These are phyloP conservation scores for Leishmania gerbilli DNA, from an alignment of 208 protist species.

Conservation along the genomic window DNA sequence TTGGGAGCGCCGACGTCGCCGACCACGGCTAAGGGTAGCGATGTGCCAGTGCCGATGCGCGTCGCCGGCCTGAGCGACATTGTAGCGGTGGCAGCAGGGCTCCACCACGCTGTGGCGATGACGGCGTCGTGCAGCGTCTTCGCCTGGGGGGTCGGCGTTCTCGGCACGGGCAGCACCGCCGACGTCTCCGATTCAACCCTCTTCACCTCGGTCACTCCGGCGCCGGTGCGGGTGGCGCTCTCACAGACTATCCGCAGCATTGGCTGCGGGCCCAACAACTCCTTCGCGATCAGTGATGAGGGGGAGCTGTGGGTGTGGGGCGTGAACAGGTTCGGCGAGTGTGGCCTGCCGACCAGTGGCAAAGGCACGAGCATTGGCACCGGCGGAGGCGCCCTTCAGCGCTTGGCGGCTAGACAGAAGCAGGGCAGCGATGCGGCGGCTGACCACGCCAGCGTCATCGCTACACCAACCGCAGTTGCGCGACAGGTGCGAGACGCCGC, in stretches of 20 bases:
- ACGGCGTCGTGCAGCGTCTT: conserved; percentile 53
- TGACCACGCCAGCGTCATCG: conserved; percentile 7
- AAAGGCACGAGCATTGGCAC: neutral
- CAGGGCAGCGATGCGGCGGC: neutral
- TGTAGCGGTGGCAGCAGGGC: conserved; percentile 56
- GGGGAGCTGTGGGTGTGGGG: conserved; percentile 83
- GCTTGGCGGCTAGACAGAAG: neutral
- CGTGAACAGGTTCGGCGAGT: conserved; percentile 54
- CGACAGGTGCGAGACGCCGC: conserved; percentile 62
- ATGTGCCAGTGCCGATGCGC: conserved; percentile 23
- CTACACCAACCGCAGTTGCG: conserved; percentile 44
- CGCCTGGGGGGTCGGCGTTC: conserved; percentile 59
- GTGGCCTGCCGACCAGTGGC: conserved; percentile 29
- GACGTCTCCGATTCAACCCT: neutral
- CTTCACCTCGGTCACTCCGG: conserved; percentile 10
- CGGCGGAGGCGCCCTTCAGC: neutral
- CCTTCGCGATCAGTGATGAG: conserved; percentile 64
- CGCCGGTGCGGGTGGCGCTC: conserved; percentile 54
- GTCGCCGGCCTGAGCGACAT: conserved; percentile 40
- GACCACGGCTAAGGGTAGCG: neutral
- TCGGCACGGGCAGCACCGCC: conserved; percentile 39
- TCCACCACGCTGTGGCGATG: conserved; percentile 67
- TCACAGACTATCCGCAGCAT: conserved; percentile 52
- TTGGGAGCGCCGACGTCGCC: conserved; percentile 2
- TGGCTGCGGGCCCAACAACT: conserved; percentile 67